Evolutionary conservation across 371 early-diverging fungal genomes (phyloP), one percentile per base, ranked within the genome.

Genomic region (Nematocida ironsii): DNA sequence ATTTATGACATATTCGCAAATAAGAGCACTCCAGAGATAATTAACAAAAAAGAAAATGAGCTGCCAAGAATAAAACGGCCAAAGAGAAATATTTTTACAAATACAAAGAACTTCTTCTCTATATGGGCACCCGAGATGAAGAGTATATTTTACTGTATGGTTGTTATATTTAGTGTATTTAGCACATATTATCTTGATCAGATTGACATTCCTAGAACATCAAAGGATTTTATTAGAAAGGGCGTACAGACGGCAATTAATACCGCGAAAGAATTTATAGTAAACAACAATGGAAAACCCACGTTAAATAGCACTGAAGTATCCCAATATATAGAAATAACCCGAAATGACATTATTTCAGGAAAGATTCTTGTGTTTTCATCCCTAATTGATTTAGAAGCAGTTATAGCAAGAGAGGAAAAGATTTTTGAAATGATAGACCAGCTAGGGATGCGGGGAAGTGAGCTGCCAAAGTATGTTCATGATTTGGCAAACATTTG

Each of bases 101-200:
- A 44, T 6, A 64, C 64, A 18, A 39, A 45, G 27, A 11, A 64
- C 16, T 7, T 64, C 23, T 45, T 64, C 23, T 42, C 64, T n/a
- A 7, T 45, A 11, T 42, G 33, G 52, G 23, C 16, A 1, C 47
- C 47, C 6, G 39, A 68, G 3, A 33, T 68, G 16, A 47, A n/a
- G 20, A 27, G 27, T n/a, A 3, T 52, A 16, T 50, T 68, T 16
- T 68, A 68, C 33, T 68, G n/a, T 9, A 9, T 44, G 6, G 50
- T 47, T 6, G 54, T 68, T 18, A 7, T 68, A 23, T 5, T 68
- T 6, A 68, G 69, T 33, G 27, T 68, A 11, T 16, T 52, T 25
- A 68, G 69, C 50, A 68, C 69, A 27, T 68, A 68, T 50, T 40
- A 52, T 11, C 54, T 68, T 0, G 69, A 68, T 13, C n/a, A 39